Base-by-base conservation (phyloP, 2,329 filamentous ascomycete species). In the Scytalidium sp. region DNA sequence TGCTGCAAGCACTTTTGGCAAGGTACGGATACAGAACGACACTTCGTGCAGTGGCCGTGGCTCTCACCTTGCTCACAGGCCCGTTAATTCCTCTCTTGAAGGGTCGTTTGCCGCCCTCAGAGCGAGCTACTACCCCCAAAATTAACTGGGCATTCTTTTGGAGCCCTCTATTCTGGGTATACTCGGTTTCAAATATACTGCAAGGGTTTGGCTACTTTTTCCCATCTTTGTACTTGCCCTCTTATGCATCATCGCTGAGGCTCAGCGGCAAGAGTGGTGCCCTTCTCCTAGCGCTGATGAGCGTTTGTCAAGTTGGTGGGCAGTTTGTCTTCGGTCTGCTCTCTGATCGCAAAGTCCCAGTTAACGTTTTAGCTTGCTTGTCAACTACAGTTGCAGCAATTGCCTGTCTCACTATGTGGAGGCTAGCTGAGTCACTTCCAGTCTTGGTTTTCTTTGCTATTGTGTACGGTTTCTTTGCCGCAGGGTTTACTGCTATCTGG, bases 71-170 rank as follows among this genome's bases (percentile, higher is more conserved):
- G 36, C 54, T 82, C 13, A 79, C 80, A 2, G 69, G 75, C 21
- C 81, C 83, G 3, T 69, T 83, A 13, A 72, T 80, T 3, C 75
- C 72, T 27, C 78, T 80, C 51, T 72, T 85, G 56, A 80, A 78
- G 54, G 75, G 77, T 2, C 73, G 83, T 1, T 61, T 83, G 19
- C 74, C 81, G 3, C 48, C 47, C 7, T 53, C 60, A 2, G 50
- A 47, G 55, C 53, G 63, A 53, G 66, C 48, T 63, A 59, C 58
- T 23, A 43, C 1, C 78, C 80, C 58, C 60, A 80, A 40, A 61
- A 61, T 49, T 67, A 70, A 60, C 40, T 32, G 57, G 59, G 50
- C 51, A 2, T 78, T 78, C 57, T 64, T 78, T 42, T 63, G 59
- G 43, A 72, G 75, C 50, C 65, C 63, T 8, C 70, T 71, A 1